These are phyloP conservation scores for Colletotrichum gigasporum DNA, from an alignment of 2,329 filamentous ascomycete species.

Conservation along the genomic window DNA sequence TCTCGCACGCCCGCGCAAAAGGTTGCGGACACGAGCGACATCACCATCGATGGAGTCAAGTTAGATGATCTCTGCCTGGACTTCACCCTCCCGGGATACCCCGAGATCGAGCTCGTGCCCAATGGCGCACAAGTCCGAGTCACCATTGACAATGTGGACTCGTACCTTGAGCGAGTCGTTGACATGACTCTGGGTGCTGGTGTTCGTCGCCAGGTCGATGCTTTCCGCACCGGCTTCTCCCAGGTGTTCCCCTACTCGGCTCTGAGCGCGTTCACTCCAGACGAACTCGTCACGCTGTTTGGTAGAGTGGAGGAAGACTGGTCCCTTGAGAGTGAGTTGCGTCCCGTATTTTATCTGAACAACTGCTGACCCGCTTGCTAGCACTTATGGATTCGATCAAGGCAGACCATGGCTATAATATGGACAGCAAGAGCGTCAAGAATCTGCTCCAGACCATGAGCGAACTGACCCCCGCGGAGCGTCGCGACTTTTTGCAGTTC, in stretches of 20 bases:
- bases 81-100: constrained; percentile 93
- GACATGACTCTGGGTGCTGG: constrained; percentile 91
- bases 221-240: constrained; percentile 91
- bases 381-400: constrained; percentile 98
- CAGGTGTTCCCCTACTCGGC: constrained; percentile 97
- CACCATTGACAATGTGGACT: constrained; percentile 89
- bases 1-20: constrained; percentile 75
- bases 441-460: constrained; percentile 97
- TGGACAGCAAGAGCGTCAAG: constrained; percentile 95
- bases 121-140: constrained; percentile 80
- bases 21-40: constrained; percentile 71
- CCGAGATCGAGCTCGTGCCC: constrained; percentile 82
- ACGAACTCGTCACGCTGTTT: constrained; percentile 94
- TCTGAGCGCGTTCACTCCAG: constrained; percentile 91
- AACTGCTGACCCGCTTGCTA: constrained; percentile 47
- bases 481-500: constrained; percentile 95
- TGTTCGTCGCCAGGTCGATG: constrained; percentile 87
- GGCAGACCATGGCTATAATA: constrained; percentile 97
- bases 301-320: constrained; percentile 94
- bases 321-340: constrained; percentile 88
- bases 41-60: constrained; percentile 78
- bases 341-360: not conserved
- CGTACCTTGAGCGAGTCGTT: constrained; percentile 88
- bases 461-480: constrained; percentile 76
- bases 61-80: constrained; percentile 92